phyloP scores from a whole-genome alignment of 257 asterid species.

The Solanum gracilifrons region DNA sequence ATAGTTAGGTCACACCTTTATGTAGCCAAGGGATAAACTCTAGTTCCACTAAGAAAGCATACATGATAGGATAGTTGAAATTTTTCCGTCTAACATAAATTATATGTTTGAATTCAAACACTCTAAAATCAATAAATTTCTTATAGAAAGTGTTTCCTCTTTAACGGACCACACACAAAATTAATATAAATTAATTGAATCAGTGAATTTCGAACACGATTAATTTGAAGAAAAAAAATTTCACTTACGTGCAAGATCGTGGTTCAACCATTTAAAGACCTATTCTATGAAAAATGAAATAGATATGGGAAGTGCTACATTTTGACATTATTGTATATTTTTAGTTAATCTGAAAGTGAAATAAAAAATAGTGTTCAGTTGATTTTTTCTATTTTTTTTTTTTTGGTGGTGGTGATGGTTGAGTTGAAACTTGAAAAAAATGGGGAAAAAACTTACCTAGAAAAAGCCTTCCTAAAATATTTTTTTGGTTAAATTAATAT shows the following conservation, averaged over 20 bases:
- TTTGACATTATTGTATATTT: neutral
- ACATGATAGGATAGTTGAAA: neutral
- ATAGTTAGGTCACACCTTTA: neutral
- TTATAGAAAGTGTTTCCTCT: neutral
- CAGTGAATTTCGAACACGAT: neutral
- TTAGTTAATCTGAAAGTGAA: neutral
- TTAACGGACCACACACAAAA: accelerated
- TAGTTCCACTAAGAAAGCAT: neutral
- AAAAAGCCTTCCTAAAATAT: neutral
- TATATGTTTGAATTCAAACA: neutral
- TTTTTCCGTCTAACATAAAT: neutral
- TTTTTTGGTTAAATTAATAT: neutral
- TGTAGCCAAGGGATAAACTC: neutral
- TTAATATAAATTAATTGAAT: neutral
- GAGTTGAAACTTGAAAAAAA: neutral
- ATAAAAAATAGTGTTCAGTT: neutral
- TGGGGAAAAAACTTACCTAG: neutral
- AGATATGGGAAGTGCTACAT: neutral
- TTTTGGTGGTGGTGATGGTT: neutral
- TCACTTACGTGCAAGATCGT: neutral
- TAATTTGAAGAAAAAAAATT: neutral
- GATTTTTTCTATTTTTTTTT: neutral
- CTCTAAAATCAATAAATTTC: neutral
- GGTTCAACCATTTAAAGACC: neutral
- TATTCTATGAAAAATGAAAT: neutral